A percentile compares a stretch with the other conserved stretches of the same genome.
Conservation (phyloP, 768 basidiomycete genomes). For the Amanita brunnescens region DNA sequence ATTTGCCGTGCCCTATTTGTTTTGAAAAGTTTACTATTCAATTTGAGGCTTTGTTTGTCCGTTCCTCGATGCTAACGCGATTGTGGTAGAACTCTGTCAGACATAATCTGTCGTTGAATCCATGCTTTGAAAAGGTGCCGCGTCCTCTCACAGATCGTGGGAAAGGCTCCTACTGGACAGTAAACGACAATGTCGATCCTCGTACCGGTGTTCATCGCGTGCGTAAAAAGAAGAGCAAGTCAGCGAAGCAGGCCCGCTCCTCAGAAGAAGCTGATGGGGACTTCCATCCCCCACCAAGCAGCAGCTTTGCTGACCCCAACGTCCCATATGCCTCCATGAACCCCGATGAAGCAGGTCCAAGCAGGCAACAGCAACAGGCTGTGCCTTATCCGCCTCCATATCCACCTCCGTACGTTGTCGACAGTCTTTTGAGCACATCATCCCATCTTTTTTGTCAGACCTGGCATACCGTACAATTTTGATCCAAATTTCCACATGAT, state of each 20-base stretch:
- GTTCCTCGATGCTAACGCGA: constrained; percentile 16
- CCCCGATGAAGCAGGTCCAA: constrained; percentile 53
- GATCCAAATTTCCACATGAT: constrained; percentile 68
- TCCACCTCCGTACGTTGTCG: constrained; percentile 39
- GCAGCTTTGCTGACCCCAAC: constrained; percentile 45
- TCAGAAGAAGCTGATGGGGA: constrained; percentile 60
- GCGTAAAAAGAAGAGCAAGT: constrained; percentile 78
- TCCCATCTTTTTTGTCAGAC: constrained; percentile 8
- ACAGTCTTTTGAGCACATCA: not conserved
- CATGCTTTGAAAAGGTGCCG: constrained; percentile 86
- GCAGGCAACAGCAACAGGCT: constrained; percentile 34
- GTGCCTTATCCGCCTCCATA: constrained; percentile 55
- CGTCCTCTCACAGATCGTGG: constrained; percentile 88
- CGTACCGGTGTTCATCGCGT: constrained; percentile 84
- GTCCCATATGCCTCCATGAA: constrained; percentile 50
- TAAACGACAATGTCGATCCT: constrained; percentile 84
- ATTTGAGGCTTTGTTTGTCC: constrained; percentile 20
- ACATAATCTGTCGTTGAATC: constrained; percentile 84
- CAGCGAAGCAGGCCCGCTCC: constrained; percentile 30
- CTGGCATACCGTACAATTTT: constrained; percentile 38
- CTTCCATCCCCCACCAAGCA: constrained; percentile 39
- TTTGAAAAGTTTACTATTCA: constrained; percentile 28
- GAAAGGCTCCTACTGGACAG: constrained; percentile 89
- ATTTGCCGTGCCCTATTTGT: constrained; percentile 58
- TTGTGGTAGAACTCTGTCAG: constrained; percentile 73